Evolutionary conservation across 441 rosid species (phyloP).

Genomic region (Capsella rubella): DNA sequence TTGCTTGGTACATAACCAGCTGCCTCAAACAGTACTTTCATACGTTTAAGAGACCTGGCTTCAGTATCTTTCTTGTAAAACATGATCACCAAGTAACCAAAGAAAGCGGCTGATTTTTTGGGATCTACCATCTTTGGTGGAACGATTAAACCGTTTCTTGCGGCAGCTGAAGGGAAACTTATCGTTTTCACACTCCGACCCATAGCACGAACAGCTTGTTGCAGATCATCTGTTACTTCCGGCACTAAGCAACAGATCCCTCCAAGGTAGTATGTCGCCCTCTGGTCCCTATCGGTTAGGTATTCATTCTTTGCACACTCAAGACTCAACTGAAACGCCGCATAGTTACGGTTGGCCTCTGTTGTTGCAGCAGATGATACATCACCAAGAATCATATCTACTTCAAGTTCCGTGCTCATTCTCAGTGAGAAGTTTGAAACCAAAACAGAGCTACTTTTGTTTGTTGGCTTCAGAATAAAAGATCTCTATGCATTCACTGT

Average conservation of each 20-base stretch:
- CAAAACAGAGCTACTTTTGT: neutral
- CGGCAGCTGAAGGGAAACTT: neutral
- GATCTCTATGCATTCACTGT: neutral
- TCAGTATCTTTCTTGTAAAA: neutral
- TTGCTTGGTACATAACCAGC: neutral
- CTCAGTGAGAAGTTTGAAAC: neutral
- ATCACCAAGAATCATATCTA: slow-evolving; percentile 4
- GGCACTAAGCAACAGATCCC: neutral
- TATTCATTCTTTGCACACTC: neutral
- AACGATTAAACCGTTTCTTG: neutral
- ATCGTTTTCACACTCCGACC: neutral
- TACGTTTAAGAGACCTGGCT: neutral
- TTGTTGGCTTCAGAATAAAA: neutral
- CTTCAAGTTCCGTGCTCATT: neutral
- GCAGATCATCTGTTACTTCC: neutral
- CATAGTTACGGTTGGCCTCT: neutral
- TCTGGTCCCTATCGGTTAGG: neutral
- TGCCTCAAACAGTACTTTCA: neutral
- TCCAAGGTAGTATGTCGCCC: neutral
- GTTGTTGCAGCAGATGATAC: neutral
- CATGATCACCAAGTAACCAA: neutral
- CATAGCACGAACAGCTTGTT: neutral
- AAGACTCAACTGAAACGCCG: neutral
- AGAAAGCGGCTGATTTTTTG: neutral
- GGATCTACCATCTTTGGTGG: neutral